phyloP scores from a whole-genome alignment of 768 basidiomycete genomes.

The Gelatoporia subvermispora region DNA sequence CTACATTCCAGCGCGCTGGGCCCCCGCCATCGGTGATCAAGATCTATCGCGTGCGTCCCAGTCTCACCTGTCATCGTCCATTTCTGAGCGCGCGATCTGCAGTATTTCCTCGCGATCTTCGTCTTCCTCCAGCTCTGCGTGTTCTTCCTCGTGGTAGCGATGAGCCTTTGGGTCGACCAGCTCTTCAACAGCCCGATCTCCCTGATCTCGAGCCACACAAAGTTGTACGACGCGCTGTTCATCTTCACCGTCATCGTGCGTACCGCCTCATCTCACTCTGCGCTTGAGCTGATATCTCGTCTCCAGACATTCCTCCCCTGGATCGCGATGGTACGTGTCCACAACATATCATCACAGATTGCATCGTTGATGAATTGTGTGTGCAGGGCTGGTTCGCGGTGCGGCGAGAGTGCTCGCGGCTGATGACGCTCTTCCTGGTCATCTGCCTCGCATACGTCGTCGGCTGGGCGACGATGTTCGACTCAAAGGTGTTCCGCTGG shows the following conservation, averaged over 20 bases:
- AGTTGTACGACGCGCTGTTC: slow-evolving; percentile 40
- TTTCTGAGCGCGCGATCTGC: background rate
- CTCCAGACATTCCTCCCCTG: slow-evolving; percentile 44
- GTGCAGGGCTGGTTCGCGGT: slow-evolving; percentile 52
- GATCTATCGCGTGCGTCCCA: slow-evolving; percentile 40
- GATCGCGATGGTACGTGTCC: slow-evolving; percentile 40
- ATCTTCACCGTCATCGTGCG: slow-evolving; percentile 42
- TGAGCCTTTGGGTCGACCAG: slow-evolving; percentile 54
- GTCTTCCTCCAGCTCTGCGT: slow-evolving; percentile 51
- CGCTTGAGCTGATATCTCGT: background rate
- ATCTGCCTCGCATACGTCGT: slow-evolving; percentile 33
- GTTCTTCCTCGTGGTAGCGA: slow-evolving; percentile 45
- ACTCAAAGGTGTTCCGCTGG: slow-evolving; percentile 24
- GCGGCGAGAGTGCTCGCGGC: slow-evolving; percentile 36
- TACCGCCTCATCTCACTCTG: background rate
- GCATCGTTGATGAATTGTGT: background rate
- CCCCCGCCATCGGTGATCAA: slow-evolving; percentile 45
- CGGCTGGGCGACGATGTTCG: slow-evolving; percentile 21
- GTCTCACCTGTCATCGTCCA: background rate
- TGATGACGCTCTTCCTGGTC: slow-evolving; percentile 41
- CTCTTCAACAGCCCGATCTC: slow-evolving; percentile 43
- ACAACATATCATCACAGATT: background rate
- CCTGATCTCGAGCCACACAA: slow-evolving; percentile 35
- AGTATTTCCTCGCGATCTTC: slow-evolving; percentile 53
- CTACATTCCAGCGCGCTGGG: slow-evolving; percentile 49